Conservation (phyloP, 2,329 filamentous ascomycete genomes). For the Penicillium decumbens region DNA sequence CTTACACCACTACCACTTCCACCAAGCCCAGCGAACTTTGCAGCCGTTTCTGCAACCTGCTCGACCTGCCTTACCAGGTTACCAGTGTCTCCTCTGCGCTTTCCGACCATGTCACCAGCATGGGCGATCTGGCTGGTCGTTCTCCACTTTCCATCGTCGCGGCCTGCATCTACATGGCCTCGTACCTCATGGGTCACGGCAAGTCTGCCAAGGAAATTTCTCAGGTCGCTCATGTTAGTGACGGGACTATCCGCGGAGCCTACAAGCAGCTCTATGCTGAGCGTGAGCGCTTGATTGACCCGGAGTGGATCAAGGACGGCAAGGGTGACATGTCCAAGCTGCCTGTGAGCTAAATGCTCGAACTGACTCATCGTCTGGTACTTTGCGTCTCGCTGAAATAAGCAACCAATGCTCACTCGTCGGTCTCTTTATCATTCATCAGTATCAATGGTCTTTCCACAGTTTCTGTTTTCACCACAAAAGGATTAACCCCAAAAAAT, state of each 20-base stretch:
- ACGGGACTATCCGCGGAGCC: constrained; percentile 92
- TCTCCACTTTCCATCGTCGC: constrained; percentile 92
- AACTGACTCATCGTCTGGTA: neutral
- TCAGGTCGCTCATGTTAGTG: constrained; percentile 78
- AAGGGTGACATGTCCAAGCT: constrained; percentile 67
- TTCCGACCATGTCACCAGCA: constrained; percentile 69
- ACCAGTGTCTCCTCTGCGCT: constrained; percentile 75
- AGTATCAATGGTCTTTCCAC: neutral
- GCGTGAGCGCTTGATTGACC: constrained; percentile 67
- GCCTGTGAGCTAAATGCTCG: constrained; percentile 47
- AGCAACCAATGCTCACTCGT: neutral
- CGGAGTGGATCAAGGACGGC: constrained; percentile 68
- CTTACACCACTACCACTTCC: constrained; percentile 68
- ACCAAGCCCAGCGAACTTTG: constrained; percentile 81
- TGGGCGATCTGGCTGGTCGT: constrained; percentile 80
- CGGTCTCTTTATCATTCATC: neutral
- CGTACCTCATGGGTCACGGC: constrained; percentile 73
- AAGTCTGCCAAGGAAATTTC: constrained; percentile 85
- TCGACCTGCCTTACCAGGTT: constrained; percentile 69
- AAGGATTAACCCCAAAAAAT: neutral
- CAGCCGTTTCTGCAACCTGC: constrained; percentile 80
- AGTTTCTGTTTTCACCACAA: neutral
- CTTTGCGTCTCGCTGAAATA: neutral
- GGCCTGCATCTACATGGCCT: constrained; percentile 95
- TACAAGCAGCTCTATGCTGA: constrained; percentile 82